Conservation (phyloP, 1,139 yeast species). For the Wickerhamomyces sp. region DNA sequence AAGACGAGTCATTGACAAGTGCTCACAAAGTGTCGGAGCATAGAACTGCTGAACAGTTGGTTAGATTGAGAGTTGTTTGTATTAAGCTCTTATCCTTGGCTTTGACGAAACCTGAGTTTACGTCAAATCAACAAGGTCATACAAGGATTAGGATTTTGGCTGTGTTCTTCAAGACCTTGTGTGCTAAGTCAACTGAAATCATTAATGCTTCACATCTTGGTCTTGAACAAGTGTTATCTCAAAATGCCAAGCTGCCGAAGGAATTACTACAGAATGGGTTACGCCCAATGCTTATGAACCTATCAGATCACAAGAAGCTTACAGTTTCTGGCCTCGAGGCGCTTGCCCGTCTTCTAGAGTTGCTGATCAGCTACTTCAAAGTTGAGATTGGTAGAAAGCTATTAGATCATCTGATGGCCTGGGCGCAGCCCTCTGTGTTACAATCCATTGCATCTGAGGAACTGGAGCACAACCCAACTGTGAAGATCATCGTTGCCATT, state of each 20-base stretch:
- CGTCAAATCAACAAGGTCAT: slow-evolving; percentile 66
- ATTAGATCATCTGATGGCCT: slow-evolving; percentile 89
- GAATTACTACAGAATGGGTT: slow-evolving; percentile 90
- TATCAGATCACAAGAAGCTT: slow-evolving; percentile 87
- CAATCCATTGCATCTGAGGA: slow-evolving; percentile 69
- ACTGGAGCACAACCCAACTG: slow-evolving; percentile 72
- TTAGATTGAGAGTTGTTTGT: slow-evolving; percentile 84
- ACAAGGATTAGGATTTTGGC: slow-evolving; percentile 84
- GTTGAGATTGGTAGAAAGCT: slow-evolving; percentile 94
- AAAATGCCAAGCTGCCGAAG: slow-evolving; percentile 85
- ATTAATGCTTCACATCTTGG: slow-evolving; percentile 94
- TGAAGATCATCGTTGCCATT: slow-evolving; percentile 84
- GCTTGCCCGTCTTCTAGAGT: slow-evolving; percentile 76
- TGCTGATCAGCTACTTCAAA: slow-evolving; percentile 86
- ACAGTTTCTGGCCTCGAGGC: slow-evolving; percentile 92
- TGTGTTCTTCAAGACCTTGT: slow-evolving; percentile 89
- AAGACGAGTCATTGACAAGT: slow-evolving; percentile 89
- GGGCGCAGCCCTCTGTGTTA: slow-evolving; percentile 86
- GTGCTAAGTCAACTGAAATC: slow-evolving; percentile 79
- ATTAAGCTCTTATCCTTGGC: slow-evolving; percentile 80
- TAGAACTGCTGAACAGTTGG: slow-evolving; percentile 81
- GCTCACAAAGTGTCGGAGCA: slow-evolving; percentile 82
- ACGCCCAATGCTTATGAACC: slow-evolving; percentile 90
- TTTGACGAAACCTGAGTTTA: slow-evolving; percentile 72
- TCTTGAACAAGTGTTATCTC: slow-evolving; percentile 74